Percentiles rank a stretch among this genome's conserved stretches.
phyloP scores from a whole-genome alignment of 164 flowering plant species.

The Aristolochia contorta region DNA sequence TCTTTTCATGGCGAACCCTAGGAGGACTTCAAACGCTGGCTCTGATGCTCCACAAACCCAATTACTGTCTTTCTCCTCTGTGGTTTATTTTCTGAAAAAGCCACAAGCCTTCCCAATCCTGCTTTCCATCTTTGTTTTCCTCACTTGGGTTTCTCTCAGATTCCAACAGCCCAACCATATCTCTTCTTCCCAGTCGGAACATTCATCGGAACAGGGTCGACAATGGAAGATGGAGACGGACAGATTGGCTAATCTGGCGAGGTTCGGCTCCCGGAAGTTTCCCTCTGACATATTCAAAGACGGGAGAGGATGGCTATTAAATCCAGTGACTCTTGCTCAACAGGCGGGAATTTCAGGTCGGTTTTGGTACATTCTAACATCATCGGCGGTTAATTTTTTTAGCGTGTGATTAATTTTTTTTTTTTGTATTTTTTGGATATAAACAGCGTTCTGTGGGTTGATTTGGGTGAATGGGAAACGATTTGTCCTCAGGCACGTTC shows the following conservation, averaged over 20 bases:
- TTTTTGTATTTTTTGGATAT: no score
- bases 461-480: no score
- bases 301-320: conserved; percentile 73
- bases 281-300: conserved; percentile 33
- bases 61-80: conserved; percentile 14
- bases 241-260: conserved; percentile 42
- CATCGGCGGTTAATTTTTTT: no score
- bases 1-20: conserved; percentile 42
- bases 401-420: no score
- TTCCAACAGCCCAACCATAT: conserved; percentile 17
- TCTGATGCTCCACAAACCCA: conserved; percentile 21
- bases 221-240: conserved; percentile 21
- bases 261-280: conserved; percentile 26
- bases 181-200: not conserved
- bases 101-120: conserved; percentile 72
- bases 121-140: conserved; percentile 33
- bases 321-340: conserved; percentile 51
- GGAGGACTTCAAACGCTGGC: conserved; percentile 26
- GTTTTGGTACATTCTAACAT: no score
- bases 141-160: conserved; percentile 46
- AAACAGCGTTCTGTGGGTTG: no score
- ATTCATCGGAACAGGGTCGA: conserved; percentile 6
- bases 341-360: conserved; percentile 1
- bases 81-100: conserved; percentile 46
- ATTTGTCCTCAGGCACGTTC: no score